Evolutionary conservation across 345 rosid species (phyloP), one percentile per base, ranked within the genome.

Genomic region (Hypericum androsaemum): DNA sequence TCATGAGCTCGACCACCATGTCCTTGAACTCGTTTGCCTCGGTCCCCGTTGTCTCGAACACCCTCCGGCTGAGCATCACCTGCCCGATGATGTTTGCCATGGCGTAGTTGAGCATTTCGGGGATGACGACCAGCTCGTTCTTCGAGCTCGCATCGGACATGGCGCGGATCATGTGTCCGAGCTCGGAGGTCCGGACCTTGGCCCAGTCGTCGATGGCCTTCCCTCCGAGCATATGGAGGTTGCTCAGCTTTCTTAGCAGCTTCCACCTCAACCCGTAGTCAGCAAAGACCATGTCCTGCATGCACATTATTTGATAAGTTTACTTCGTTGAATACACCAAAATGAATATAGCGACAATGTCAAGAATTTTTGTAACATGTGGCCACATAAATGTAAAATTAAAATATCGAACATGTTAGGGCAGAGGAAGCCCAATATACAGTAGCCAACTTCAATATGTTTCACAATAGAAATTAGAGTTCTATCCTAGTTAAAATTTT

Each of bases 1-100:
- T 77, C 81, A 83, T 75, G 10, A 75, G 72, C 57, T 83, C 83
- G 64, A 77, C 80, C 55, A 82, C 86, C 76, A 80, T 75, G 56
- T 77, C 77, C 46, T 75, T 80, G 42, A 83, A 75, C 74, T 74
- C 71, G 0, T 72, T 75, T 0, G 81, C 73, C 58, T 75, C 74
- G 0, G 61, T 14, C 5, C 81, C 83, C n/a, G 73, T 64, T 0
- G 78, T 67, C 7, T 10, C 80, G 42, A 77, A 82, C 46, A 80
- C 59, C 0, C 77, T 64, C 6, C 71, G 71, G 47, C 81, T 71
- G 0, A 80, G 73, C 15, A 77, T 63, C n/a, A 73, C 71, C 38
- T 71, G 79, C 0, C 86, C 75, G 9, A 83, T 73, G 78, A 78
- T 80, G 39, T 80, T 83, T 0, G 80, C 80, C 73, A 77, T 61